Evolutionary conservation across 805 yeast genomes (phyloP).

Genomic region (Hanseniaspora singularis): DNA sequence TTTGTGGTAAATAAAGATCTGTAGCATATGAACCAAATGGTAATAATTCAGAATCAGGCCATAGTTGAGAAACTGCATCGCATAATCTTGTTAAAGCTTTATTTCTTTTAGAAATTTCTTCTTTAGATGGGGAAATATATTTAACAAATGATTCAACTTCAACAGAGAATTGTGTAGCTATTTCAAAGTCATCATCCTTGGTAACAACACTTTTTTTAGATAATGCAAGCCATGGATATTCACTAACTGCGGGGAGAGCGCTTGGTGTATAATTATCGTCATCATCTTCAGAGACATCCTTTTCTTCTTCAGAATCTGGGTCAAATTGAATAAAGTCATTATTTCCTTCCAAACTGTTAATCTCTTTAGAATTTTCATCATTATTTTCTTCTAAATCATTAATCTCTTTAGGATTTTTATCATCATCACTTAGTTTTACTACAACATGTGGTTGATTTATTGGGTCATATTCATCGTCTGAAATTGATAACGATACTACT

Average conservation of each 20-base stretch:
- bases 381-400: constrained; percentile 15
- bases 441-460: not conserved
- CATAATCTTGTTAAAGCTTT: constrained; percentile 50
- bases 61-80: constrained; percentile 39
- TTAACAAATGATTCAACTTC: constrained; percentile 77
- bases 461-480: constrained; percentile 4
- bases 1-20: constrained; percentile 82
- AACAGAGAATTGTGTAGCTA: constrained; percentile 74
- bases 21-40: constrained; percentile 95
- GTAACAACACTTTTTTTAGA: constrained; percentile 1
- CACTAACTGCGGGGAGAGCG: constrained; percentile 18
- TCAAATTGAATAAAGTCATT: constrained; percentile 35
- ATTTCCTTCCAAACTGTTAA: constrained; percentile 30
- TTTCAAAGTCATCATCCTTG: constrained; percentile 42
- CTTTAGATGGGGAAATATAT: constrained; percentile 72
- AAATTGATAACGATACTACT: not conserved
- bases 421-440: constrained; percentile 19
- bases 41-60: constrained; percentile 70
- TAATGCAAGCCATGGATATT: constrained; percentile 54
- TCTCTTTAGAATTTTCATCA: constrained; percentile 11
- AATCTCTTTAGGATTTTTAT: constrained; percentile 20
- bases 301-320: constrained; percentile 25
- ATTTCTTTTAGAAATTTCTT: constrained; percentile 59
- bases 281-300: constrained; percentile 16
- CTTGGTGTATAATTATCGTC: constrained; percentile 14